phyloP scores from a whole-genome alignment of 768 basidiomycete species.

The Lyophyllum atratum region DNA sequence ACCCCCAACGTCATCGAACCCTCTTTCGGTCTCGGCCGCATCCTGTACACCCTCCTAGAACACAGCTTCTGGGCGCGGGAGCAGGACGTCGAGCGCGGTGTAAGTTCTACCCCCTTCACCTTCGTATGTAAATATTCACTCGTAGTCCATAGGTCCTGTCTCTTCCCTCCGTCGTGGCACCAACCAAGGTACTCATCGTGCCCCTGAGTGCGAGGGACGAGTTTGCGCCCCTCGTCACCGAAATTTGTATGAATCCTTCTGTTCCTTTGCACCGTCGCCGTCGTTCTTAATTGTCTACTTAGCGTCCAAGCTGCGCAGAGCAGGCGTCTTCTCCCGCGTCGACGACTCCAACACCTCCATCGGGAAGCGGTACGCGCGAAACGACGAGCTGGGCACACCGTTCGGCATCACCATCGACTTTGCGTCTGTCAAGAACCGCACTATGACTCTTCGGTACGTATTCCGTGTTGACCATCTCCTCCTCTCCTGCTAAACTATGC shows the following conservation, averaged over 20 bases:
- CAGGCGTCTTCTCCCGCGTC: constrained; percentile 89
- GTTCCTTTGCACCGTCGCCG: constrained; percentile 2
- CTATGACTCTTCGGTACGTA: constrained; percentile 89
- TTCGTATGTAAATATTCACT: neutral
- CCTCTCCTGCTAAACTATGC: neutral
- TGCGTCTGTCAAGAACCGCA: constrained; percentile 87
- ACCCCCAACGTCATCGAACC: constrained; percentile 99
- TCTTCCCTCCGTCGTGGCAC: constrained; percentile 85
- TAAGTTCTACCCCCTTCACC: constrained; percentile 44
- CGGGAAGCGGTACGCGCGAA: constrained; percentile 95
- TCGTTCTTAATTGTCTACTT: constrained; percentile 4
- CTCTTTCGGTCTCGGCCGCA: constrained; percentile 96
- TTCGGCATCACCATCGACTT: constrained; percentile 97
- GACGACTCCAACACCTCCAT: constrained; percentile 96
- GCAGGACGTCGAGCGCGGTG: constrained; percentile 87
- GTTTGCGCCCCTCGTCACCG: constrained; percentile 79
- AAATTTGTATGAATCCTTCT: constrained; percentile 76
- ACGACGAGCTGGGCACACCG: constrained; percentile 98
- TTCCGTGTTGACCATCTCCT: neutral
- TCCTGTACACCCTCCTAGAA: constrained; percentile 91
- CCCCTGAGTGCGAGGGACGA: constrained; percentile 86
- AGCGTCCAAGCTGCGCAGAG: constrained; percentile 87
- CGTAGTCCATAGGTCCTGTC: constrained; percentile 70
- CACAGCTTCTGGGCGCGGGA: constrained; percentile 96
- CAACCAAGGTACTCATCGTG: constrained; percentile 96